phyloP scores from a whole-genome alignment of 345 rosid genomes.

The Dipteronia sinensis region DNA sequence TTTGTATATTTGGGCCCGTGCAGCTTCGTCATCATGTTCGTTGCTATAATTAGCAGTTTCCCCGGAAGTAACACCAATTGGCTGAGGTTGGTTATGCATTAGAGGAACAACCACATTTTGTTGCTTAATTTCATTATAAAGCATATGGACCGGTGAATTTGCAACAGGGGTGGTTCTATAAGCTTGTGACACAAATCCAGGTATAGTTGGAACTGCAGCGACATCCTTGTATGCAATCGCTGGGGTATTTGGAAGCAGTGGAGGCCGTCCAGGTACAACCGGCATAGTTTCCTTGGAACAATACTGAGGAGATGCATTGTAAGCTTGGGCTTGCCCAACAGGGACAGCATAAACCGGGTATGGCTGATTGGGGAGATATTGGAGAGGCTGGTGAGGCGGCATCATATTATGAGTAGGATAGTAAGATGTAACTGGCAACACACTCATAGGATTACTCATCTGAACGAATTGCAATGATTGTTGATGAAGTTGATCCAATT shows the following conservation, averaged over 20 bases:
- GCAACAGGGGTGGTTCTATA: slow-evolving; percentile 30
- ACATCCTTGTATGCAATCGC: slow-evolving; percentile 32
- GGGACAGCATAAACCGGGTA: slow-evolving; percentile 52
- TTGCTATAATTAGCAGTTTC: slow-evolving; percentile 36
- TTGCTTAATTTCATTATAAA: slow-evolving; percentile 28
- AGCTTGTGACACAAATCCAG: slow-evolving; percentile 46
- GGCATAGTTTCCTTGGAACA: slow-evolving; percentile 28
- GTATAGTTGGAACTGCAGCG: slow-evolving; percentile 28
- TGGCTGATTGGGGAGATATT: slow-evolving; percentile 51
- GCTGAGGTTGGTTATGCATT: slow-evolving; percentile 40
- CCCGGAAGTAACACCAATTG: slow-evolving; percentile 33
- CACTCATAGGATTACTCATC: slow-evolving; percentile 33
- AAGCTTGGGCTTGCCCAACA: slow-evolving; percentile 36
- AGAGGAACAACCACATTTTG: slow-evolving; percentile 30
- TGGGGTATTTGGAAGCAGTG: slow-evolving; percentile 31
- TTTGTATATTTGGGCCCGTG: slow-evolving; percentile 69
- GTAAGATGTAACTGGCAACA: slow-evolving; percentile 41
- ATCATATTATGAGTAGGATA: slow-evolving; percentile 38
- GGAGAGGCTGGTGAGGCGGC: slow-evolving; percentile 36
- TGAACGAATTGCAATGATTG: slow-evolving; percentile 44
- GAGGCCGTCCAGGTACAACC: slow-evolving; percentile 27
- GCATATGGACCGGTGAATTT: slow-evolving; percentile 22
- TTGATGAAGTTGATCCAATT: slow-evolving; percentile 43
- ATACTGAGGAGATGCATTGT: slow-evolving; percentile 35
- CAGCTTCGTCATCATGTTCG: slow-evolving; percentile 55